Conservation (phyloP, 1,284 basidiomycete species). For the Blastosporella zonata region DNA sequence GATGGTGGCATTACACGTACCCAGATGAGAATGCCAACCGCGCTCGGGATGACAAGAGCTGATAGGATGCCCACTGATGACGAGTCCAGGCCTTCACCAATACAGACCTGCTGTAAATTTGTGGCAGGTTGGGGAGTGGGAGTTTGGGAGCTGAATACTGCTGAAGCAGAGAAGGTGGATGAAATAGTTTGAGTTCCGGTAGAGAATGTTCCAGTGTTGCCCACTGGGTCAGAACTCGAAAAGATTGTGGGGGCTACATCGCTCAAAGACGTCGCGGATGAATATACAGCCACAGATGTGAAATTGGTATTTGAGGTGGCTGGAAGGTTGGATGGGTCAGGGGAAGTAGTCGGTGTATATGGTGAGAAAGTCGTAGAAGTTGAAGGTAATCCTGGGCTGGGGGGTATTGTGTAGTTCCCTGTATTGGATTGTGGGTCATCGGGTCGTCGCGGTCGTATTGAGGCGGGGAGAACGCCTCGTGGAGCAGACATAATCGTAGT, state of each 20-base stretch:
- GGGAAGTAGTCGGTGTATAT: conserved; percentile 12
- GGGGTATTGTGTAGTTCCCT: conserved; percentile 15
- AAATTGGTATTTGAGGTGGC: conserved; percentile 27
- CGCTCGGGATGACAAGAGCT: conserved; percentile 52
- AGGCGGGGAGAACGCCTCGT: conserved; percentile 6
- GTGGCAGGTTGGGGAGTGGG: conserved; percentile 19
- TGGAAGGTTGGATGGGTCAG: conserved; percentile 3
- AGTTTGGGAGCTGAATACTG: conserved; percentile 21
- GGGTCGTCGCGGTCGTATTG: conserved; percentile 19
- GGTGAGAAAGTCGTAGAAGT: conserved; percentile 10
- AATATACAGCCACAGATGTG: conserved; percentile 36
- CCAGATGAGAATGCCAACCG: conserved; percentile 62
- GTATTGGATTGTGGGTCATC: conserved; percentile 14
- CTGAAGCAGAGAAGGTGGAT: conserved; percentile 20
- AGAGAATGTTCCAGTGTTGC: conserved; percentile 11
- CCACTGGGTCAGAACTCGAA: conserved; percentile 14
- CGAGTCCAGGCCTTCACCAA: conserved; percentile 62
- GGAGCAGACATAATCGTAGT: conserved; percentile 13
- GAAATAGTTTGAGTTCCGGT: not conserved
- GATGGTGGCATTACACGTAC: conserved; percentile 37
- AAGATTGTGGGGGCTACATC: conserved; percentile 31
- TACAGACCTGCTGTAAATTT: conserved; percentile 45
- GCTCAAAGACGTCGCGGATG: conserved; percentile 42
- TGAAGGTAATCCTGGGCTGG: conserved; percentile 12
- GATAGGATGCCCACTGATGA: conserved; percentile 62